Conservation (phyloP, 495 filamentous ascomycete genomes). For the Lentithecium fluviatile region DNA sequence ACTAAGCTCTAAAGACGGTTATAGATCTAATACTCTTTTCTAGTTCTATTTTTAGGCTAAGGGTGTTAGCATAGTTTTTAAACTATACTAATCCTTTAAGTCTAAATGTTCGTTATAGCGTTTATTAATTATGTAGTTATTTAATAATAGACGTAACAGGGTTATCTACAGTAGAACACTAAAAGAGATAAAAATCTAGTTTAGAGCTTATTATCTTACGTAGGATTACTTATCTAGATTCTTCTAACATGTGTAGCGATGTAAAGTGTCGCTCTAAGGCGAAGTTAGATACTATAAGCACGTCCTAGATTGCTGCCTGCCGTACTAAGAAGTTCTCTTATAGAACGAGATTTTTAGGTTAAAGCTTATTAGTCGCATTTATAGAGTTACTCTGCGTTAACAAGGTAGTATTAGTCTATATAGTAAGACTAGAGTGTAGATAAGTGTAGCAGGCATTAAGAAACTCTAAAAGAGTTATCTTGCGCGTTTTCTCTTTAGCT, state of each 20-base stretch:
- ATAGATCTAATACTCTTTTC: slow-evolving; percentile 21
- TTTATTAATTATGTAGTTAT: slow-evolving; percentile 1
- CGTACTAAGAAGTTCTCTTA: too few relatives aligned
- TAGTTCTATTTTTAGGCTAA: slow-evolving; percentile 25
- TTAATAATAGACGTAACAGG: too few relatives aligned
- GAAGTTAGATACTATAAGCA: too few relatives aligned
- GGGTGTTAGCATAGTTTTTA: slow-evolving; percentile 33
- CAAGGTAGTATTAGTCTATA: slow-evolving; percentile 20
- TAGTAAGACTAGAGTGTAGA: slow-evolving; percentile 25
- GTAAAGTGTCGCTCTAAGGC: too few relatives aligned
- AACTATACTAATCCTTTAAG: slow-evolving; percentile 24
- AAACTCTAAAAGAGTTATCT: slow-evolving; percentile 28
- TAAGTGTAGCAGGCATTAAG: slow-evolving; percentile 31
- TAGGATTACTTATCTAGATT: background rate
- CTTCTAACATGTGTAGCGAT: too few relatives aligned
- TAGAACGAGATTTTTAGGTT: slow-evolving; percentile 9
- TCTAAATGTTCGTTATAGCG: slow-evolving; percentile 21
- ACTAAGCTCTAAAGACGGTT: slow-evolving; percentile 1
- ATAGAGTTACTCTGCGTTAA: slow-evolving; percentile 24
- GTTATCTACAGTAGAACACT: too few relatives aligned
- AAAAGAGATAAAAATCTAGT: too few relatives aligned
- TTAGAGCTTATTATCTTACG: too few relatives aligned
- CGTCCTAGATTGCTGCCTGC: too few relatives aligned
- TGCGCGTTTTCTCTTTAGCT: slow-evolving; percentile 26
- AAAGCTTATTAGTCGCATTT: slow-evolving; percentile 33